Conservation (phyloP, 2,329 filamentous ascomycete species). For the Ascocoryne sarcoides region DNA sequence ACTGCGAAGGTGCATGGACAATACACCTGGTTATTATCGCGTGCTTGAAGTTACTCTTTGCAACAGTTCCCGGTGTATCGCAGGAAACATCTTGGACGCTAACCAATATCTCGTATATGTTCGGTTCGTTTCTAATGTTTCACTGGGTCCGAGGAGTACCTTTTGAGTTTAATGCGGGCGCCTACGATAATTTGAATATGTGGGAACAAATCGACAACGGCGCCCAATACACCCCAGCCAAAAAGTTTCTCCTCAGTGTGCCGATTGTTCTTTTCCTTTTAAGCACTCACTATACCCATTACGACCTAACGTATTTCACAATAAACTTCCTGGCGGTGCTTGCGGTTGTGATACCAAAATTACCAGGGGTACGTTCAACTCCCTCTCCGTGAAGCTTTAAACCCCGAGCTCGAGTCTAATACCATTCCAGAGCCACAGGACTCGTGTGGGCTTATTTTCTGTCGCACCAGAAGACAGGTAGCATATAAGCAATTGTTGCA, state of each 20-base stretch:
- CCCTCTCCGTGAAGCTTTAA: slow-evolving; percentile 1
- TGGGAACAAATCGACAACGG: slow-evolving; percentile 99
- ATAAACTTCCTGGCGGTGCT: slow-evolving; percentile 94
- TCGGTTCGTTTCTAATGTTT: slow-evolving; percentile 98
- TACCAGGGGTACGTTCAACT: slow-evolving; percentile 68
- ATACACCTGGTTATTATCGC: slow-evolving; percentile 93
- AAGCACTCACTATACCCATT: slow-evolving; percentile 98
- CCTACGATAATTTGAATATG: slow-evolving; percentile 99
- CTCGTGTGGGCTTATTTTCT: slow-evolving; percentile 68
- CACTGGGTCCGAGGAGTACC: slow-evolving; percentile 96
- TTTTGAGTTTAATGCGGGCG: slow-evolving; percentile 97
- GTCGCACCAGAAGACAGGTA: slow-evolving; percentile 53
- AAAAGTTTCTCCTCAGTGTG: slow-evolving; percentile 94
- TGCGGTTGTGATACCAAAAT: slow-evolving; percentile 89
- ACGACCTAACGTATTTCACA: slow-evolving; percentile 91
- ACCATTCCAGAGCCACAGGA: slow-evolving; percentile 57
- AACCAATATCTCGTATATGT: slow-evolving; percentile 98
- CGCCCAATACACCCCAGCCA: slow-evolving; percentile 95
- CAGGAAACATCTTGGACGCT: slow-evolving; percentile 98
- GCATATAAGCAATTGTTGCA: slow-evolving; percentile 6
- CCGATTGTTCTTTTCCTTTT: slow-evolving; percentile 90
- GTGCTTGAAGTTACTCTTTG: slow-evolving; percentile 90
- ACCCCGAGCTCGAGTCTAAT: slow-evolving; percentile 18
- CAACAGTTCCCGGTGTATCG: slow-evolving; percentile 90
- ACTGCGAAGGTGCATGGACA: slow-evolving; percentile 75